Percentiles rank a stretch among this genome's conserved stretches.
Conservation (phyloP, 768 basidiomycete species). For the Rhodotorula paludigena region DNA sequence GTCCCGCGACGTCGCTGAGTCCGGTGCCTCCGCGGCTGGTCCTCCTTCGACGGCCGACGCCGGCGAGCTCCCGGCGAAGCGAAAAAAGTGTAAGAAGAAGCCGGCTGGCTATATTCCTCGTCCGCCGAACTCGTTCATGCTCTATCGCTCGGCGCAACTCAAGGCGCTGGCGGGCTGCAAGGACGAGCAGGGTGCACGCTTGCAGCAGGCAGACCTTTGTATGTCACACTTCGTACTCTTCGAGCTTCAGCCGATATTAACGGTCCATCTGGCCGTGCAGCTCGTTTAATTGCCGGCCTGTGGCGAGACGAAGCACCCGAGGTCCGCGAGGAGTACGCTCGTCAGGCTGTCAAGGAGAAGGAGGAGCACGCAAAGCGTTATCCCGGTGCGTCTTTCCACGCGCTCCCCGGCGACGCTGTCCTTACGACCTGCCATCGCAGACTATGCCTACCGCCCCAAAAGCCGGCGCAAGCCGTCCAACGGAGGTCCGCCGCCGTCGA, state of each 20-base stretch:
- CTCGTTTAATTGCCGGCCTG: slow-evolving; percentile 59
- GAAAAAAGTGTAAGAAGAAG: background rate
- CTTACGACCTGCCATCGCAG: background rate
- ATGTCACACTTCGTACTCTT: background rate
- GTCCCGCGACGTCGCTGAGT: background rate
- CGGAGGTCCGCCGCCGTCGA: background rate
- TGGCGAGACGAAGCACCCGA: slow-evolving; percentile 59
- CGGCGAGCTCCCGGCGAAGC: background rate
- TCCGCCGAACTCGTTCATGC: slow-evolving; percentile 76
- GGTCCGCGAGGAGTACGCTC: slow-evolving; percentile 42
- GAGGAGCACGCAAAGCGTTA: slow-evolving; percentile 17
- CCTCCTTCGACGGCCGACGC: background rate
- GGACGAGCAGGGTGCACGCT: slow-evolving; percentile 45
- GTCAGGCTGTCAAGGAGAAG: slow-evolving; percentile 15
- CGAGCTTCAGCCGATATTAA: too few species aligned
- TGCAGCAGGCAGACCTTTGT: slow-evolving; percentile 61
- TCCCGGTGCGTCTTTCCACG: slow-evolving; percentile 16
- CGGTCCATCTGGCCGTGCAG: background rate
- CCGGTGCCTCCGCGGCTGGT: background rate
- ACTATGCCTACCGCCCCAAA: background rate
- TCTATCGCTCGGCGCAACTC: slow-evolving; percentile 66
- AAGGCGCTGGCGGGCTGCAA: slow-evolving; percentile 48
- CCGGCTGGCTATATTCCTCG: slow-evolving; percentile 51
- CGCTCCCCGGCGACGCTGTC: background rate
- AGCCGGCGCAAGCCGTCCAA: background rate